Conservation (phyloP, 1,139 yeast species). For the Blastobotrys proliferans region DNA sequence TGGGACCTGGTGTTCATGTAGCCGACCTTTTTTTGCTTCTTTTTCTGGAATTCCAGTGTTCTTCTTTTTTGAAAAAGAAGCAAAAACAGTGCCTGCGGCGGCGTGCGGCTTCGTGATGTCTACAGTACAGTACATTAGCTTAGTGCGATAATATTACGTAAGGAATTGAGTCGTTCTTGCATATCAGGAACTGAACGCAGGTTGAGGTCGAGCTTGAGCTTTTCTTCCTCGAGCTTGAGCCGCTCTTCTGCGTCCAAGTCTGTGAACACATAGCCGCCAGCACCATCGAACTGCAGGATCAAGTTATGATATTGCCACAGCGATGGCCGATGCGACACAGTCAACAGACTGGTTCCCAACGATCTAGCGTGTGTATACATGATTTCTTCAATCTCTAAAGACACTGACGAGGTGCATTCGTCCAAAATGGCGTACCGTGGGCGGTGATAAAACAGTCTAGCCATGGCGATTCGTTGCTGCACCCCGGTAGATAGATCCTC, state of each 20-base stretch:
- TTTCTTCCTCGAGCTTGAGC: slow-evolving; percentile 66
- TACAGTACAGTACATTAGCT: too few relatives aligned
- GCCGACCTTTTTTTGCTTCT: too few relatives aligned
- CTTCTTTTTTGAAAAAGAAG: too few relatives aligned
- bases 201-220: slow-evolving; percentile 58
- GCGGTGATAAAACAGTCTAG: slow-evolving; percentile 81
- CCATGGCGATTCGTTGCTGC: slow-evolving; percentile 92
- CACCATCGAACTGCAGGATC: slow-evolving; percentile 79
- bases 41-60: too few relatives aligned
- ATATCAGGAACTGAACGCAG: slow-evolving; percentile 64
- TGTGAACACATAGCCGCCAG: slow-evolving; percentile 71
- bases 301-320: slow-evolving; percentile 89
- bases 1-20: slow-evolving; percentile 30
- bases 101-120: too few relatives aligned
- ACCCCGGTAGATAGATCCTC: slow-evolving; percentile 89
- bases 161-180: slow-evolving; percentile 51
- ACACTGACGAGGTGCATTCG: slow-evolving; percentile 92
- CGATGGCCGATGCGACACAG: slow-evolving; percentile 90
- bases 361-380: slow-evolving; percentile 84
- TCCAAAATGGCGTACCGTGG: slow-evolving; percentile 93
- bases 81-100: too few relatives aligned
- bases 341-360: slow-evolving; percentile 74
- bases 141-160: slow-evolving; percentile 23
- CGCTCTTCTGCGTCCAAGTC: slow-evolving; percentile 65
- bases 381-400: slow-evolving; percentile 84